Evolutionary conservation across 495 filamentous ascomycete species (phyloP), one percentile per base, ranked within the genome.

Genomic region (Trichoderma erinaceum): DNA sequence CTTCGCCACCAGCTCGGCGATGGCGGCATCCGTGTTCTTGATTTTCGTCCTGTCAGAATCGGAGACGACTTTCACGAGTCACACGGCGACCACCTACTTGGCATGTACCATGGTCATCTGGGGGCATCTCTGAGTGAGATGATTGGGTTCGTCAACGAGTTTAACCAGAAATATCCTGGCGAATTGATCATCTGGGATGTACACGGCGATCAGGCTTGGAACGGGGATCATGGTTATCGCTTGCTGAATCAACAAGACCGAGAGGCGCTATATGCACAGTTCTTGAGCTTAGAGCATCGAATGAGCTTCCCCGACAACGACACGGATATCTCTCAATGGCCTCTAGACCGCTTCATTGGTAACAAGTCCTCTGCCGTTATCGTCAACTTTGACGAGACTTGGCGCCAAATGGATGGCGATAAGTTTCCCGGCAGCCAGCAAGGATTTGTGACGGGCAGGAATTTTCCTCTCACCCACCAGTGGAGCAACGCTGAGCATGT

Each of bases 131-230:
- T 66, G 43, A n/a, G 16, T 12, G 27, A 44, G 15, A 48, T 66
- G 41, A 66, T 66, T 18, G 15, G 29, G n/a, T 18, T n/a, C 16
- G 44, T 66, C 65, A 66, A 66, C 43, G 41, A 44, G n/a, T 66
- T 66, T 10, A 66, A 66, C 13, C n/a, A 7, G 8, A 7, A 52
- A 23, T 32, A 66, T 41, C 65, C 65, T 52, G 65, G 65, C 41
- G 65, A 66, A 41, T 21, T 66, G n/a, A 66, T 66, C 65, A 66
- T 66, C 65, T 66, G 65, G 65, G 65, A 66, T n/a, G 41, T 66
- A 5, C 43, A 44, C 21, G n/a, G 44, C 41, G 7, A 12, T 4
- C 23, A 66, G 0, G 44, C 43, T 13, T 66, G 41, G 41, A 50
- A 32, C 8, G 21, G 12, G 4, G 63, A 65, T 6, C 35, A 15